Percentiles rank a stretch among this genome's conserved stretches.
Evolutionary conservation across 805 yeast genomes (phyloP).

Genomic region (Candida awuae): DNA sequence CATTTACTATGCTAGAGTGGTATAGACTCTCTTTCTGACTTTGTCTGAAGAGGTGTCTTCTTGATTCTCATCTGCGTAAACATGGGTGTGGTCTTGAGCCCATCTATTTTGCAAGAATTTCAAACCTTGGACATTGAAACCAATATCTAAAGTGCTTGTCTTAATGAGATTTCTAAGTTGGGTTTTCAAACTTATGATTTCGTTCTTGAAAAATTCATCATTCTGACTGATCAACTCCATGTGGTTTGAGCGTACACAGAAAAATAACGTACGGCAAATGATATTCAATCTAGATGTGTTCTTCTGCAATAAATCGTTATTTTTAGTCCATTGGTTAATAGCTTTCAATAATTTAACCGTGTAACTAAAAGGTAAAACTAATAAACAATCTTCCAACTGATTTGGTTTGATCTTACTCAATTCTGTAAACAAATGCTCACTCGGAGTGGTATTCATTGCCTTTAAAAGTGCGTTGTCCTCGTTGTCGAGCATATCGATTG

Average conservation of each 20-base stretch:
- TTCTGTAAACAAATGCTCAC: slow-evolving; percentile 68
- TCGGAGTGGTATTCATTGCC: slow-evolving; percentile 66
- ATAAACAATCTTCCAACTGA: slow-evolving; percentile 85
- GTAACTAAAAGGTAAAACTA: slow-evolving; percentile 85
- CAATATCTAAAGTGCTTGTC: slow-evolving; percentile 51
- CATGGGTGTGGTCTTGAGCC: slow-evolving; percentile 65
- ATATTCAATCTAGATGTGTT: slow-evolving; percentile 44
- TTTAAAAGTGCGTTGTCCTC: slow-evolving; percentile 70
- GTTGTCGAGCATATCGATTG: slow-evolving; percentile 70
- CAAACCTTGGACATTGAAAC: slow-evolving; percentile 80
- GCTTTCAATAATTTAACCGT: slow-evolving; percentile 63
- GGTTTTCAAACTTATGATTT: slow-evolving; percentile 53
- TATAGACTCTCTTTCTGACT: slow-evolving; percentile 65
- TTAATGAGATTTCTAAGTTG: slow-evolving; percentile 52
- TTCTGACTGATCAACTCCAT: slow-evolving; percentile 69
- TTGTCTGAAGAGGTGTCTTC: slow-evolving; percentile 30
- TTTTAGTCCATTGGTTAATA: slow-evolving; percentile 64
- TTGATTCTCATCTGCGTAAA: slow-evolving; percentile 59
- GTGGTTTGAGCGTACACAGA: slow-evolving; percentile 64
- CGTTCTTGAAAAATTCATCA: slow-evolving; percentile 54
- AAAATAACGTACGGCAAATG: slow-evolving; percentile 69
- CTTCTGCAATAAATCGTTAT: slow-evolving; percentile 34
- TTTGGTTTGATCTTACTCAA: slow-evolving; percentile 66
- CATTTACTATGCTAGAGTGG: slow-evolving; percentile 21
- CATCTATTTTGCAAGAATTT: slow-evolving; percentile 67